A percentile compares a stretch with the other conserved stretches of the same genome.
Evolutionary conservation across 1,139 yeast species (phyloP).

Genomic region (Oligophagozyma castellii): DNA sequence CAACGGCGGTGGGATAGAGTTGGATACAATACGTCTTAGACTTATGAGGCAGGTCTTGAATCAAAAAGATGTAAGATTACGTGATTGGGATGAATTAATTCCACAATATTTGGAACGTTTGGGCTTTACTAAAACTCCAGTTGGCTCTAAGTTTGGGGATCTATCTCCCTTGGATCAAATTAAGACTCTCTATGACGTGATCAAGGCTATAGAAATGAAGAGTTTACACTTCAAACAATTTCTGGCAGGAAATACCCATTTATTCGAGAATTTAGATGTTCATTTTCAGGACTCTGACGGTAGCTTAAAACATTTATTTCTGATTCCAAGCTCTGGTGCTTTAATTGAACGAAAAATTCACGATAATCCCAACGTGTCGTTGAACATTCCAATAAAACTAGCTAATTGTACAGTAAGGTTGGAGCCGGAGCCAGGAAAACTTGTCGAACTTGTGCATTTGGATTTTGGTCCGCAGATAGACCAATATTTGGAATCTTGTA

Average conservation of each 20-base stretch:
- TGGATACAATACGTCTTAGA: constrained; percentile 24
- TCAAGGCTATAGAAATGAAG: constrained; percentile 25
- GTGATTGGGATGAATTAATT: constrained; percentile 35
- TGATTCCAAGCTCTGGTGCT: constrained; percentile 23
- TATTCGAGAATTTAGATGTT: constrained; percentile 16
- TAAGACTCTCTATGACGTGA: constrained; percentile 32
- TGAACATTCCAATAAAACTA: constrained; percentile 20
- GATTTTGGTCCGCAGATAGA: constrained; percentile 23
- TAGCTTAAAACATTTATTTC: constrained; percentile 16
- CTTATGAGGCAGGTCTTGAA: constrained; percentile 28
- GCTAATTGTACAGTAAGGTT: constrained; percentile 18
- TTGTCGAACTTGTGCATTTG: constrained; percentile 17
- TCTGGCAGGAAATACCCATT: constrained; percentile 20
- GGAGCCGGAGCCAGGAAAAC: constrained; percentile 8
- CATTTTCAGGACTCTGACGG: constrained; percentile 9
- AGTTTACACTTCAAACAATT: constrained; percentile 23
- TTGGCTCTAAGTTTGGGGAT: constrained; percentile 11
- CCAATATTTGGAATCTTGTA: constrained; percentile 14
- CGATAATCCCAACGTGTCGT: constrained; percentile 3
- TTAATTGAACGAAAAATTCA: constrained; percentile 11
- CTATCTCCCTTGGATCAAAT: constrained; percentile 32
- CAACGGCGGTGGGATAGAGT: too few species aligned
- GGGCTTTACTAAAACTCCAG: too few species aligned
- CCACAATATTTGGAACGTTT: constrained; percentile 35
- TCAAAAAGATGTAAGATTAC: constrained; percentile 18